phyloP scores from a whole-genome alignment of 2,329 filamentous ascomycete genomes.

The Chaetomium globosum region DNA sequence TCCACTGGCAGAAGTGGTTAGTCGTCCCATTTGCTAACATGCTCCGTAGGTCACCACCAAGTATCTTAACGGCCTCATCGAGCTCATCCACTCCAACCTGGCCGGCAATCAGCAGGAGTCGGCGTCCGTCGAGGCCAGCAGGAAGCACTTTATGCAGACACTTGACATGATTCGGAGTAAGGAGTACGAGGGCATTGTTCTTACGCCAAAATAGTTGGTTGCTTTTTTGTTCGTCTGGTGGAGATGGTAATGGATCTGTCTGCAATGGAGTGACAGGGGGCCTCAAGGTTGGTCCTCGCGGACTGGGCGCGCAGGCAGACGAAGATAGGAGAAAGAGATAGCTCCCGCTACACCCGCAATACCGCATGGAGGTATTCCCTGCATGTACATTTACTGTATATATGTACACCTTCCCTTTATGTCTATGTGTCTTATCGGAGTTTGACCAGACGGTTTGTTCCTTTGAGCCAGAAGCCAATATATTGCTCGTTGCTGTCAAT shows the following conservation, averaged over 20 bases:
- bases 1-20: too few species aligned
- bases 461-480: neutral
- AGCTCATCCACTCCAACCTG: constrained; percentile 96
- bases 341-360: neutral
- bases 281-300: neutral
- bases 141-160: constrained; percentile 91
- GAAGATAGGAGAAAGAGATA: neutral
- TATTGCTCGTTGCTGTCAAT: neutral
- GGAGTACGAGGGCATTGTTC: constrained; percentile 89
- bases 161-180: constrained; percentile 89
- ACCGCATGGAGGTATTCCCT: neutral
- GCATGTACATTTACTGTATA: constrained; percentile 25
- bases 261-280: neutral
- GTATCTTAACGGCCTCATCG: constrained; percentile 96
- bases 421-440: neutral
- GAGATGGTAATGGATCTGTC: neutral
- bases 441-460: neutral
- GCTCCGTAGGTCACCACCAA: constrained; percentile 75
- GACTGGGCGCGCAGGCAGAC: neutral
- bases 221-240: neutral
- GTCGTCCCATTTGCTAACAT: neutral
- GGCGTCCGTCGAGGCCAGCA: constrained; percentile 80
- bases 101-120: constrained; percentile 81
- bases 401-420: constrained; percentile 17
- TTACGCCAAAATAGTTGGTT: constrained; percentile 57